Evolutionary conservation across 495 filamentous ascomycete genomes (phyloP).

Genomic region (Penicillium psychrofluorescens): DNA sequence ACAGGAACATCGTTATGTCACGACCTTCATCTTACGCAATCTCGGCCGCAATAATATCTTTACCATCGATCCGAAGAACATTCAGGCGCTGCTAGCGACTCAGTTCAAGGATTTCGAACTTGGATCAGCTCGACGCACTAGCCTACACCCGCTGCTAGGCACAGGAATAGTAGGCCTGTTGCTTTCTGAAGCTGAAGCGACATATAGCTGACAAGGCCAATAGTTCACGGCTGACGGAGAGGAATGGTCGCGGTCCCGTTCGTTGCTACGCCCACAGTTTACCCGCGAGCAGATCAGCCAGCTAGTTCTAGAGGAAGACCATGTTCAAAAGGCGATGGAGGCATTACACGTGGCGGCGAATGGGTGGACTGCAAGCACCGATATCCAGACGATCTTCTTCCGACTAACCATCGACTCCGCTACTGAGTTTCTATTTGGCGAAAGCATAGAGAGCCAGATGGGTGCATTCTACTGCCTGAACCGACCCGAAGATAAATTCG

Average conservation of each 20-base stretch:
- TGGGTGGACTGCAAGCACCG: conserved; percentile 40
- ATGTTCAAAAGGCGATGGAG: conserved; percentile 39
- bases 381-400: conserved; percentile 57
- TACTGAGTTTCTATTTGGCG: conserved; percentile 62
- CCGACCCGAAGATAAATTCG: conserved; percentile 27
- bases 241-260: conserved; percentile 45
- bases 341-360: conserved; percentile 24
- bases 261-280: conserved; percentile 50
- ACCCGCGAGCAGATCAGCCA: conserved; percentile 44
- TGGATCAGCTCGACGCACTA: conserved; percentile 21
- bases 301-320: conserved; percentile 44
- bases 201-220: neutral
- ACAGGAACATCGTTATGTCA: conserved; percentile 21
- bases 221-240: conserved; percentile 44
- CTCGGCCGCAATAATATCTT: conserved; percentile 21
- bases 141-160: conserved; percentile 35
- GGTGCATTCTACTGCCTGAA: conserved; percentile 16
- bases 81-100: conserved; percentile 46
- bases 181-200: neutral
- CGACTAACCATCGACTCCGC: conserved; percentile 59
- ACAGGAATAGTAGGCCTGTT: conserved; percentile 36
- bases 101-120: conserved; percentile 48
- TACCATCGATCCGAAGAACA: conserved; percentile 48
- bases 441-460: conserved; percentile 40
- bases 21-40: conserved; percentile 19